phyloP scores from a whole-genome alignment of 2,329 filamentous ascomycete species.

The Hypoxylon sp. region DNA sequence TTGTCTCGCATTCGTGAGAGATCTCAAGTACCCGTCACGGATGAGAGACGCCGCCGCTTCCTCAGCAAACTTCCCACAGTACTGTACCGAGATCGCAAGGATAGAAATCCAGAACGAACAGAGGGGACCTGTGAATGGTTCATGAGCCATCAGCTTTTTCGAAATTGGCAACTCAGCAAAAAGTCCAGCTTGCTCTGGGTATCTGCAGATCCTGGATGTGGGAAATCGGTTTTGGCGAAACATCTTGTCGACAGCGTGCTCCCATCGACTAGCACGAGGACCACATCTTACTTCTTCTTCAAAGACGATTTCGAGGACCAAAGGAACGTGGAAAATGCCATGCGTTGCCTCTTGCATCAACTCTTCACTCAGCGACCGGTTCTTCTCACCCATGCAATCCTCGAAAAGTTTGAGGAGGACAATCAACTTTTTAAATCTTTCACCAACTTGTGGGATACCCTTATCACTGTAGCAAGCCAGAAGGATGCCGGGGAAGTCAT shows the following conservation, averaged over 20 bases:
- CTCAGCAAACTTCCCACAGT: constrained; percentile 1
- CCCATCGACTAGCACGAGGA: constrained; percentile 27
- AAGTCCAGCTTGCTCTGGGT: constrained; percentile 48
- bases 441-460: constrained; percentile 49
- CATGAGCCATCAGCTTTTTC: constrained; percentile 31
- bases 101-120: constrained; percentile 50
- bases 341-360: constrained; percentile 55
- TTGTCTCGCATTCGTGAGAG: neutral
- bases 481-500: constrained; percentile 36
- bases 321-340: constrained; percentile 45
- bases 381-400: constrained; percentile 43
- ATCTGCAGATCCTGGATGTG: constrained; percentile 58
- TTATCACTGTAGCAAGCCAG: constrained; percentile 38
- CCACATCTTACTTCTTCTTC: constrained; percentile 59
- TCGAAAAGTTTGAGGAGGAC: constrained; percentile 39
- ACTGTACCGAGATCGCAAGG: constrained; percentile 44
- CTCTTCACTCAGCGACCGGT: constrained; percentile 47
- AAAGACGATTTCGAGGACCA: constrained; percentile 56
- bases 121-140: constrained; percentile 43
- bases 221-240: constrained; percentile 58
- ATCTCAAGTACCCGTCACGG: neutral
- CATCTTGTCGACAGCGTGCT: constrained; percentile 52
- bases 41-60: neutral
- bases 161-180: constrained; percentile 35
- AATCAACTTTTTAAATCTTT: constrained; percentile 42